Base-by-base conservation (phyloP, 192 early-diverging fungal genomes). In the Mortierella hygrophila region DNA sequence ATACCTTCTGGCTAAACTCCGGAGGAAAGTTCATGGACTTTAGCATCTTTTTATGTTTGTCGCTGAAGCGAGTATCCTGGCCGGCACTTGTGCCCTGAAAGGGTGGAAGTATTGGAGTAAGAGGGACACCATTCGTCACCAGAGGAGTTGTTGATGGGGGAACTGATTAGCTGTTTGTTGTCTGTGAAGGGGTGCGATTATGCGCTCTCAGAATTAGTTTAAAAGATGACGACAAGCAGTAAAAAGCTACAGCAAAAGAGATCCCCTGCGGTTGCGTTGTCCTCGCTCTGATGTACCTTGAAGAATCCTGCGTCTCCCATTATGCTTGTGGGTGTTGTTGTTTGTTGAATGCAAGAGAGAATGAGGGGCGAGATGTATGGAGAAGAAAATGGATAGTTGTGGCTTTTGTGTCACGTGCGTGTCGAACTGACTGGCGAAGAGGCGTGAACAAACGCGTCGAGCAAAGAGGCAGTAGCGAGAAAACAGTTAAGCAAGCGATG, bases 41-140 rank as follows among this genome's bases (percentile, higher is more conserved):
- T 49, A 96, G 88, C 46, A 97, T 89, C 87, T 96, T 96, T 85
- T 96, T 94, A 68, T 95, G 89, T 85, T 97, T 97, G 89, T 97
- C 92, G 49, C 89, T 92, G 89, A 96, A 96, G 10, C 95, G 93
- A 46, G 88, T 85, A 82, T 97, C 96, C 88, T 97, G 95, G 13
- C 95, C 96, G 32, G 92, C 88, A 79, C 92, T 95, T 23, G 96
- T 94, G 49, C 96, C 94, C 94, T 94, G 63, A 5, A 68, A 8
- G 15, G 49, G 49, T 20, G 4, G 49, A 52, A 6, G 18, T 46
- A 68, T 52, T 68, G 2, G 47, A 70, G 26, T 6, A 73, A 52
- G 38, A 78, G 29, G 13, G 35, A 70, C 16, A 70, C 8, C 72
- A 79, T 60, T 20, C 2, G 18, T 40, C 57, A 57, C 55, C 21